Base-by-base conservation (phyloP, 345 rosid species). In the Cardiospermum halicacabum region DNA sequence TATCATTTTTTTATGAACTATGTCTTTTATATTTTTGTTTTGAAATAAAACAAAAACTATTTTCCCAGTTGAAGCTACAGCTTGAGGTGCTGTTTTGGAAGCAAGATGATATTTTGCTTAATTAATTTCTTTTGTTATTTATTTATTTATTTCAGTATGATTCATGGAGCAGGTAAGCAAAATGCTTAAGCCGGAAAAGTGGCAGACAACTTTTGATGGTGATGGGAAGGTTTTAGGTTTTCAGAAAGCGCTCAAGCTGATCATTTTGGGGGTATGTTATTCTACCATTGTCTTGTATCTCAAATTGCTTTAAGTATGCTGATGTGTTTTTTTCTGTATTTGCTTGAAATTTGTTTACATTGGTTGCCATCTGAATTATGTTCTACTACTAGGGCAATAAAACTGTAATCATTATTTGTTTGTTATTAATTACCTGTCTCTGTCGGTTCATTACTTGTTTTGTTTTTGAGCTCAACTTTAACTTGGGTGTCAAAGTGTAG, bases 171-270 rank as follows among this genome's bases (percentile, higher is more conserved):
- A 89, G 96, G 74, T 84, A 53, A 76, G 77, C 71, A 89, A 78
- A 84, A 85, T 85, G 89, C 98, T 89, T 78, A 89, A 89, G 80
- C 92, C 86, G 15, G 92, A 87, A 60, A 92, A 89, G 80, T 92
- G 96, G 96, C 90, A 81, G 18, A 78, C 88, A 57, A 66, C 66
- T 77, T 92, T 89, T 80, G 94, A 87, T 69, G 62, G 77, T 30
- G 85, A 89, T 36, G 98, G 98, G 68, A 92, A 89, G 79, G 88
- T 82, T 78, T 74, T 74, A 50, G 80, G 83, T 74, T 92, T 92
- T 62, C 90, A 71, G 56, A 92, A 92, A 78, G 94, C 77, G 18
- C 92, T 92, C 70, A 89, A 81, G 71, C 71, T 74, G 60, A 92
- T 89, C 69, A 69, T 79, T 77, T 68, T 87, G 55, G 98, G 96